Evolutionary conservation across 495 filamentous ascomycete species (phyloP), one percentile per base, ranked within the genome.

Genomic region (Aspergillus carlsbadensis): DNA sequence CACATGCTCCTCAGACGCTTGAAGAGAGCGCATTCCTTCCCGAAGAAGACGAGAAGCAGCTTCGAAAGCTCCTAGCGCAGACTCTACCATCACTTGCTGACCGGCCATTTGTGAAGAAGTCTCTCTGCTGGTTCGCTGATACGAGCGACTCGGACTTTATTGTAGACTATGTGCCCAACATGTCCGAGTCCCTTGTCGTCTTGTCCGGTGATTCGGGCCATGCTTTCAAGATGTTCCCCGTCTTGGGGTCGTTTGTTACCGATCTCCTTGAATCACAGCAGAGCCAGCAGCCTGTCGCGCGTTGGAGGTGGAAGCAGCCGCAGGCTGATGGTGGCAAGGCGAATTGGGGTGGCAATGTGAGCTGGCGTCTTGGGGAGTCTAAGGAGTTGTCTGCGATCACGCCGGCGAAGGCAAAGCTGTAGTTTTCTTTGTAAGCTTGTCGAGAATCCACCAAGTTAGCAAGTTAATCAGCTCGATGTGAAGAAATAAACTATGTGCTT

Each of bases 41-140:
- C 0, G 59, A 64, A 14, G 70, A 68, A 26, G 81, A 83, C 50
- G 80, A 84, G 61, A 60, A 52, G 41, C 63, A 69, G 54, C 50
- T 83, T 34, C 66, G 79, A 22, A 66, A 69, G 46, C 54, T 83
- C 50, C 58, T 85, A 40, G 56, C 63, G 24, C 70, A 85, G 42
- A 78, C 79, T 18, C 60, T 84, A 6, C 82, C 81, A 0, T 56
- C 58, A 13, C 63, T 84, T 18, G 74, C 76, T 7, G 70, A 80
- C 21, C 61, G 78, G n/a, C 78, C 78, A 13, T 60, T 84, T 17
- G 73, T 81, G 15, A 58, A 70, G 31, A 72, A 70, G 46, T 69
- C 62, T 21, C 60, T 85, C 21, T 86, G 82, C 57, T 86, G 82
- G 81, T 83, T 78, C 65, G 77, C 76, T 14, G 81, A 83, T 60